A percentile compares a stretch with the other conserved stretches of the same genome.
phyloP scores from a whole-genome alignment of 164 flowering plant genomes.

The Umbellularia californica region DNA sequence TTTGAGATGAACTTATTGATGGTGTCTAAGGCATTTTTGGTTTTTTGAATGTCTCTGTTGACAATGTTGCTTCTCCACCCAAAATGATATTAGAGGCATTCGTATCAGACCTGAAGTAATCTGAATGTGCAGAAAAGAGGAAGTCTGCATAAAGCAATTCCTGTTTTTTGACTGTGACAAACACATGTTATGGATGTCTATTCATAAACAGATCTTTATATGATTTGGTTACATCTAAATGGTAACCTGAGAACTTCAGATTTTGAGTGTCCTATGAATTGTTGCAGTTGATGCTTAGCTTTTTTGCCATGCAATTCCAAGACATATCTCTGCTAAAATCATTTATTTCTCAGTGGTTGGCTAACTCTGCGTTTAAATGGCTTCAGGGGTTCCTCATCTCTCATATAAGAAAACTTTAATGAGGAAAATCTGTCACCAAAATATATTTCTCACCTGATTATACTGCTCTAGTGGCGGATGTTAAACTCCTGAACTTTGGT shows the following conservation, averaged over 20 bases:
- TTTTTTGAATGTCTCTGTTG: not conserved
- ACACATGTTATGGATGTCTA: not conserved
- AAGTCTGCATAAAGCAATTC: not conserved
- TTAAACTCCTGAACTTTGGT: too few species aligned
- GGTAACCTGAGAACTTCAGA: not conserved
- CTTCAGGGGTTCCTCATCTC: too few species aligned
- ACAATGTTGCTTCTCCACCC: not conserved
- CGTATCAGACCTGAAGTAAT: not conserved
- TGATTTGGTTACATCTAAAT: not conserved
- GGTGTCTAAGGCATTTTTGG: not conserved
- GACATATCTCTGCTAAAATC: too few species aligned
- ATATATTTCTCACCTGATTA: too few species aligned
- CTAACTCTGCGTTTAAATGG: too few species aligned
- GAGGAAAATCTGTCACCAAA: too few species aligned
- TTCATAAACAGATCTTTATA: not conserved
- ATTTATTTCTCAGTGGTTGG: too few species aligned
- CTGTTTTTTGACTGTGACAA: not conserved
- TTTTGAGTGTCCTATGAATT: not conserved
- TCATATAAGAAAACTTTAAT: too few species aligned
- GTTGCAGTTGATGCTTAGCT: too few species aligned
- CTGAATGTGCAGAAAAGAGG: not conserved
- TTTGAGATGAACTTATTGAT: too few species aligned
- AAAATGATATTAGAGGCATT: not conserved
- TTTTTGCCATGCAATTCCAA: too few species aligned
- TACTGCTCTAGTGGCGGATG: too few species aligned